These are phyloP conservation scores for Rutstroemia sp. DNA, from an alignment of 2,329 filamentous ascomycete genomes.

Conservation along the genomic window DNA sequence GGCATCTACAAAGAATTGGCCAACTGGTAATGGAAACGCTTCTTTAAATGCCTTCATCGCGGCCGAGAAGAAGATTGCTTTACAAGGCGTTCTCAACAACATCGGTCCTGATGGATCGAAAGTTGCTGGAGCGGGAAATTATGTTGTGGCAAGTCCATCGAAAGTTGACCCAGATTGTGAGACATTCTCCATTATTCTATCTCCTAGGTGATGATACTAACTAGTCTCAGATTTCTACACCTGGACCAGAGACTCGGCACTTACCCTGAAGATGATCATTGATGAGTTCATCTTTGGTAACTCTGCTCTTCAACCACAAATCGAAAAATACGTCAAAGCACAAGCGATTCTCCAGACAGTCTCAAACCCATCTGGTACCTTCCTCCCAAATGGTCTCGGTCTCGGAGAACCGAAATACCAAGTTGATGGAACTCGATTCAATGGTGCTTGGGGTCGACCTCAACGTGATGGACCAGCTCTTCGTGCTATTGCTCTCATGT, in stretches of 20 bases:
- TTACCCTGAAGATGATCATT: conserved; percentile 61
- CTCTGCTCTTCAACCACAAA: conserved; percentile 37
- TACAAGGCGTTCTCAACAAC: conserved; percentile 46
- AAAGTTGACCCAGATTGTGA: conserved; percentile 46
- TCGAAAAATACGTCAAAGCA: conserved; percentile 60
- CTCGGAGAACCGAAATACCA: conserved; percentile 70
- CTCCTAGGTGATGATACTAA: conserved; percentile 4
- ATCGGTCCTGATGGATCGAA: conserved; percentile 44
- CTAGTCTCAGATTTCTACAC: conserved; percentile 58
- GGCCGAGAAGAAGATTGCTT: conserved; percentile 38
- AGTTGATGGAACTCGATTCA: conserved; percentile 55
- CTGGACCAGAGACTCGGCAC: conserved; percentile 69
- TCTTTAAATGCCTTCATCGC: conserved; percentile 33
- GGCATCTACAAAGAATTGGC: not conserved
- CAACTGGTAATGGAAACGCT: not conserved
- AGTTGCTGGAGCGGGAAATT: conserved; percentile 41
- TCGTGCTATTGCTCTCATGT: conserved; percentile 64
- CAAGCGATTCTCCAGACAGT: conserved; percentile 52
- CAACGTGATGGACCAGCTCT: conserved; percentile 75
- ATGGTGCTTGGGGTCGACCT: conserved; percentile 52
- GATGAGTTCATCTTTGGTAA: conserved; percentile 56
- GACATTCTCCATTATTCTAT: conserved; percentile 15
- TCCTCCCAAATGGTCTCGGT: conserved; percentile 37
- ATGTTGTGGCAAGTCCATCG: conserved; percentile 49
- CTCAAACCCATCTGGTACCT: conserved; percentile 44